These are phyloP conservation scores for Striga asiatica DNA, from an alignment of 257 asterid species.

Conservation along the genomic window DNA sequence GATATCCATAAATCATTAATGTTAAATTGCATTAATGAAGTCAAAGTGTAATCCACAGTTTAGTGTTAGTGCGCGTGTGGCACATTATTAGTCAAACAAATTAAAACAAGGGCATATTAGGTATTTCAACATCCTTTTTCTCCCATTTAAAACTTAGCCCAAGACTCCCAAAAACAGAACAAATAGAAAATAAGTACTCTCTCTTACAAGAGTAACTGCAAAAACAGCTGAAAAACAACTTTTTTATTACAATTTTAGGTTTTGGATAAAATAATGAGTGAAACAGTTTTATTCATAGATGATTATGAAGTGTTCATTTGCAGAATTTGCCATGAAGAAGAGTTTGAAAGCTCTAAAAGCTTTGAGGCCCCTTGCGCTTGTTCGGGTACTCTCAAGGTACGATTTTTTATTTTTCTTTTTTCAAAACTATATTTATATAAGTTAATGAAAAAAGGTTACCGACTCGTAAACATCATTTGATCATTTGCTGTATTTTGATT, in stretches of 20 bases:
- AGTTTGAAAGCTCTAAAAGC: slow-evolving; percentile 42
- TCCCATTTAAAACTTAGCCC: neutral
- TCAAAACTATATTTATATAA: neutral
- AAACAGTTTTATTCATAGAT: slow-evolving; percentile 38
- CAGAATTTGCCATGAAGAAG: slow-evolving; percentile 87
- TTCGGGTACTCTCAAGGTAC: slow-evolving; percentile 87
- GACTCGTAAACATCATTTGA: neutral
- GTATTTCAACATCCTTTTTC: neutral
- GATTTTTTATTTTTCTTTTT: neutral
- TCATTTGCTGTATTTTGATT: neutral
- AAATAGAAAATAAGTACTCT: slow-evolving; percentile 2
- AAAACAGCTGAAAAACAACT: slow-evolving; percentile 8
- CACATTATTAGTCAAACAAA: neutral
- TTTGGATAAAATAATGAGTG: slow-evolving; percentile 31
- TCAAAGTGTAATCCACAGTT: neutral
- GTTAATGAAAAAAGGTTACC: neutral
- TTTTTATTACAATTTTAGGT: neutral
- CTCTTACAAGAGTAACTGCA: slow-evolving; percentile 1
- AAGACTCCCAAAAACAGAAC: neutral
- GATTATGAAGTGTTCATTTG: slow-evolving; percentile 37
- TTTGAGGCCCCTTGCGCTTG: slow-evolving; percentile 82
- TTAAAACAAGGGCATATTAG: neutral
- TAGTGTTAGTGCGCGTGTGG: neutral
- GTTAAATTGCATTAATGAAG: too few species aligned
- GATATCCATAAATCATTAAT: too few species aligned